Conservation (phyloP, 352 stramenopile species). For the Peronospora tabacina region DNA sequence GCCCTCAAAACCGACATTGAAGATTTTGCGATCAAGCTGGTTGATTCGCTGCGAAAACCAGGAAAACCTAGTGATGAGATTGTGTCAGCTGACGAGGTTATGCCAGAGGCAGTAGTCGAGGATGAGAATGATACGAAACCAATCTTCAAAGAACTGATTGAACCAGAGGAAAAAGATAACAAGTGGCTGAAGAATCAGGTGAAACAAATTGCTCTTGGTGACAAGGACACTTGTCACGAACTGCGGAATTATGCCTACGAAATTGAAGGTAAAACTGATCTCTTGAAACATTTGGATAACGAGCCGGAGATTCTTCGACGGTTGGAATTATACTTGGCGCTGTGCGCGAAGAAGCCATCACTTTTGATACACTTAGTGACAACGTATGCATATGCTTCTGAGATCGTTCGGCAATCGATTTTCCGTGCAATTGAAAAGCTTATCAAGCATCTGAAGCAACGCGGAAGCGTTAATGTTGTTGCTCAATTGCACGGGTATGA, state of each 20-base stretch:
- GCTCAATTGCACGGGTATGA: conserved; percentile 61
- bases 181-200: conserved; percentile 28
- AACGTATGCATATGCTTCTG: conserved; percentile 50
- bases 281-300: conserved; percentile 32
- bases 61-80: conserved; percentile 5
- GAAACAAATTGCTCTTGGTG: conserved; percentile 18
- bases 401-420: conserved; percentile 58
- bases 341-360: conserved; percentile 71
- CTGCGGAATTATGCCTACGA: conserved; percentile 38
- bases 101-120: conserved; percentile 13
- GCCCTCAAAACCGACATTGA: conserved; percentile 53
- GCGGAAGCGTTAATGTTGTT: conserved; percentile 49
- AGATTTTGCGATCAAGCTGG: conserved; percentile 46
- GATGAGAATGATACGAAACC: conserved; percentile 7
- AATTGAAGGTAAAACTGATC: conserved; percentile 32
- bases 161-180: conserved; percentile 4
- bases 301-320: conserved; percentile 58
- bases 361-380: conserved; percentile 51
- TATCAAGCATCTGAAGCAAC: conserved; percentile 78
- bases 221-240: conserved; percentile 24
- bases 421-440: conserved; percentile 79
- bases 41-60: conserved; percentile 40
- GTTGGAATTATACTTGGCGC: conserved; percentile 58
- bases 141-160: conserved; percentile 3
- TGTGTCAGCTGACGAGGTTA: conserved; percentile 23